Evolutionary conservation across 345 rosid species (phyloP).

Genomic region (Moricandia moricandioides): DNA sequence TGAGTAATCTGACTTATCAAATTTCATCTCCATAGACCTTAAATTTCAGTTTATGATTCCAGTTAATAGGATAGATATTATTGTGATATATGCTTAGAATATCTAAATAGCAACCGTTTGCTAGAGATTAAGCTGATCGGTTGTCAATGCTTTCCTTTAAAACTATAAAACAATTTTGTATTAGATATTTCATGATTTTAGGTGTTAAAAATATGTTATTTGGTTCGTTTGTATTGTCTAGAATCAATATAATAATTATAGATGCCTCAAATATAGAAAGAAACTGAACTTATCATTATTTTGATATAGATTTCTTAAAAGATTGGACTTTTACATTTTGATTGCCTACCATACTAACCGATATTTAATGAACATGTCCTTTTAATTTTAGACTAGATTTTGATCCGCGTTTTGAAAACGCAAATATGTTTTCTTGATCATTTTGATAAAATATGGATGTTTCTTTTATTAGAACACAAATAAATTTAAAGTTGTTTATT

Average conservation of each 20-base stretch:
- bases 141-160: too few relatives aligned
- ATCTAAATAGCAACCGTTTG: neutral
- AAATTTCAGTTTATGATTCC: neutral
- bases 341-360: neutral
- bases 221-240: neutral
- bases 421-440: too few relatives aligned
- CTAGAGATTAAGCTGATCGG: neutral
- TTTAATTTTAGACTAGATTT: too few relatives aligned
- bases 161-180: neutral
- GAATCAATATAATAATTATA: neutral
- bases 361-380: neutral
- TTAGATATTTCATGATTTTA: too few relatives aligned
- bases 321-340: neutral
- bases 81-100: neutral
- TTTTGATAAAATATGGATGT: too few relatives aligned
- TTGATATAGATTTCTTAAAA: neutral
- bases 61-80: neutral
- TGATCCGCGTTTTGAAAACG: too few relatives aligned
- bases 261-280: neutral
- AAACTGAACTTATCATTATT: neutral
- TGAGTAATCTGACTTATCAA: too few relatives aligned
- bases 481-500: too few relatives aligned
- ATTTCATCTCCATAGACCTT: too few relatives aligned
- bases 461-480: too few relatives aligned
- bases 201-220: neutral